Percentiles rank a stretch among this genome's conserved stretches.
Conservation (phyloP, 1,284 basidiomycete genomes). For the Hemileccinum hortonii region DNA sequence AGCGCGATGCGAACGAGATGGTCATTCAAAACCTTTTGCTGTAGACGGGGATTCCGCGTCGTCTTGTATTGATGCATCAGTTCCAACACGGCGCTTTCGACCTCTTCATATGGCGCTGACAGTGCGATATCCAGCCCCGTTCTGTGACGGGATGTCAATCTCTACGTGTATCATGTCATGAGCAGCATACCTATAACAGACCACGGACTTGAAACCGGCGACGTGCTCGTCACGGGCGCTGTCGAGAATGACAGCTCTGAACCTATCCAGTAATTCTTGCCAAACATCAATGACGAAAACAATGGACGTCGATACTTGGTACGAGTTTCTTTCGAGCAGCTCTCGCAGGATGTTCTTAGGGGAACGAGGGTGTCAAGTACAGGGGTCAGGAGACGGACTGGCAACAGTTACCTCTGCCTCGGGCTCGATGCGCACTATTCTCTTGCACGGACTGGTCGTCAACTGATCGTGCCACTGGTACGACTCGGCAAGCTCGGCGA, state of each 20-base stretch:
- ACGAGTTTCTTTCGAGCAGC: constrained; percentile 21
- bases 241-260: constrained; percentile 35
- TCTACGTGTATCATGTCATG: not conserved
- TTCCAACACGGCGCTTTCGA: constrained; percentile 32
- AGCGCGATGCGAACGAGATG: constrained; percentile 58
- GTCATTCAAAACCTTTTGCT: constrained; percentile 64
- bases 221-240: constrained; percentile 48
- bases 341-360: constrained; percentile 37
- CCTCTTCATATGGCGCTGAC: constrained; percentile 21
- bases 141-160: constrained; percentile 24
- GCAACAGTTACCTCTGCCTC: constrained; percentile 55
- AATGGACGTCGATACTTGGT: constrained; percentile 15
- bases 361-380: constrained; percentile 5
- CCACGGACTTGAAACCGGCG: constrained; percentile 72
- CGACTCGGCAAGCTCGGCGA: constrained; percentile 47
- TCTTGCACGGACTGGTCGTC: constrained; percentile 48
- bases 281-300: constrained; percentile 27
- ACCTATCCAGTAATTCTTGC: constrained; percentile 33
- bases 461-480: constrained; percentile 63
- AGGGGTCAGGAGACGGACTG: not conserved
- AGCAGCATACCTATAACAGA: constrained; percentile 52
- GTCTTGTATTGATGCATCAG: constrained; percentile 33
- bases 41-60: constrained; percentile 48
- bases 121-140: constrained; percentile 59
- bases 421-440: constrained; percentile 66